A percentile compares a stretch with the other conserved stretches of the same genome.
phyloP scores from a whole-genome alignment of 2,329 filamentous ascomycete genomes.

The Fusarium verticillioides region DNA sequence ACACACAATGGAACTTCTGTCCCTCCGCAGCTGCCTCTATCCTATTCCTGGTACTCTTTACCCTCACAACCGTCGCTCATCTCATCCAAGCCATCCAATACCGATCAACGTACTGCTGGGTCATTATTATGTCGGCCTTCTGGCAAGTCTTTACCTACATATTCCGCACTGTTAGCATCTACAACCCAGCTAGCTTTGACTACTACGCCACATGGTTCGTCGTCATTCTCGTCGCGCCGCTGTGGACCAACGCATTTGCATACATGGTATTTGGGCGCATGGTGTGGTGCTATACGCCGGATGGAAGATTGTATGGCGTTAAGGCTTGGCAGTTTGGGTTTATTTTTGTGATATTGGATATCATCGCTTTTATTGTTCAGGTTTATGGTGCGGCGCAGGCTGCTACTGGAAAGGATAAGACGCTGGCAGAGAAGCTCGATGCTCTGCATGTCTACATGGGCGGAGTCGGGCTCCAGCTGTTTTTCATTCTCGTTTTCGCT shows the following conservation, averaged over 20 bases:
- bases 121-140: neutral
- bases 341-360: neutral
- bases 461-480: neutral
- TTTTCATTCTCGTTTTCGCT: neutral
- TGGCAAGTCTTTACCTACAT: neutral
- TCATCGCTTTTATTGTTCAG: neutral
- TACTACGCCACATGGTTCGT: neutral
- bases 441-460: neutral
- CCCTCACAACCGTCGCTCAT: neutral
- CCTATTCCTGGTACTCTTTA: neutral
- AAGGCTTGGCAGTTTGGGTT: neutral
- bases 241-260: neutral
- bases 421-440: rapidly evolving
- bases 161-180: neutral
- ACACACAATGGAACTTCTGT: neutral
- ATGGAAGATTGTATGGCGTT: neutral
- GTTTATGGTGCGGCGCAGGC: neutral
- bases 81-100: neutral
- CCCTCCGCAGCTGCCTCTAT: neutral
- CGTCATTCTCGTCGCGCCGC: neutral
- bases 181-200: neutral
- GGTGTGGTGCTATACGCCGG: neutral
- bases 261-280: neutral
- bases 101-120: neutral
- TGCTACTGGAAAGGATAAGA: neutral